Evolutionary conservation across 176 grass and related monocot genomes (phyloP).

Genomic region (Pontederia paniculata): DNA sequence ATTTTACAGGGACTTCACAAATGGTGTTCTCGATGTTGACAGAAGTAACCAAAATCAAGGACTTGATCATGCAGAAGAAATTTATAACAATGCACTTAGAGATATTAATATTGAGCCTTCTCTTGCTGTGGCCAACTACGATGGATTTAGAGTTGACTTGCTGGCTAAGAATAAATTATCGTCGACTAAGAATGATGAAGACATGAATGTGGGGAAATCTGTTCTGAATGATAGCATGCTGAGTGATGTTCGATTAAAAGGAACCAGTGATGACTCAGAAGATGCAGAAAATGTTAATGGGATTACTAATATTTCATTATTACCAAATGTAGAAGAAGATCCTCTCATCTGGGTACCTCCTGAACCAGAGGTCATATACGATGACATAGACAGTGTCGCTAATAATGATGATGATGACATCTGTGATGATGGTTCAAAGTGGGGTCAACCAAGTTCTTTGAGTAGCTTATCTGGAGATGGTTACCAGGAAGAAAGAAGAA

Average conservation of each 20-base stretch:
- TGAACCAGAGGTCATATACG: constrained; percentile 48
- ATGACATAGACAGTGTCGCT: constrained; percentile 31
- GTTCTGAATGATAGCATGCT: constrained; percentile 7
- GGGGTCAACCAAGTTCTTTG: constrained; percentile 55
- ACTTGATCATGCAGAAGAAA: not conserved
- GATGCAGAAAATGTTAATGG: constrained; percentile 31
- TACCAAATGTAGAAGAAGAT: constrained; percentile 47
- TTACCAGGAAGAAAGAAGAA: constrained; percentile 43
- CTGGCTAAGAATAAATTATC: constrained; percentile 15
- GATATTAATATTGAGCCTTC: constrained; percentile 9
- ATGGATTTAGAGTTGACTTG: not conserved
- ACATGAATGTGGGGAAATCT: constrained; percentile 8
- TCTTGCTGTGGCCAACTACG: not conserved
- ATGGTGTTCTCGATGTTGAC: constrained; percentile 12
- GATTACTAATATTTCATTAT: constrained; percentile 17
- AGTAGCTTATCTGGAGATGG: constrained; percentile 26
- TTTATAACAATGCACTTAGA: constrained; percentile 7
- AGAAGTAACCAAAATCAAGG: constrained; percentile 5
- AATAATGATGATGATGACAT: constrained; percentile 39
- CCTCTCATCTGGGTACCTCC: constrained; percentile 57
- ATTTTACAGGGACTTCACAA: constrained; percentile 25
- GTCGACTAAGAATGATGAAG: too few relatives aligned
- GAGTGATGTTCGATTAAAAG: constrained; percentile 27
- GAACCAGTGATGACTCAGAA: constrained; percentile 33
- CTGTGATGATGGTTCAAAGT: constrained; percentile 43